Evolutionary conservation across 179 eudicot genomes (phyloP).

Genomic region (Beta lomatogona): DNA sequence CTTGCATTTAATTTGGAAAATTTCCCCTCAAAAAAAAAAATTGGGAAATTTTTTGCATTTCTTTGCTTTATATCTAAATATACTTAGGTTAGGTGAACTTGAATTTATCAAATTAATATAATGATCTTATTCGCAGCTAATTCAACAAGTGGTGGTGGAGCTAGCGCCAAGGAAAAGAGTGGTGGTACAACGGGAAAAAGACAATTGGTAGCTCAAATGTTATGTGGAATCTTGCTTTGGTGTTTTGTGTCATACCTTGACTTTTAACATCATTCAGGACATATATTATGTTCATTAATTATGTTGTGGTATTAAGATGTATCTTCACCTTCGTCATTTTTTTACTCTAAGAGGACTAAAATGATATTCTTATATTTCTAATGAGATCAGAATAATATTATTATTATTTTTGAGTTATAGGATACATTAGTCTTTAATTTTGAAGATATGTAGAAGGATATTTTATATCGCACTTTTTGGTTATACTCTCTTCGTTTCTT

Average conservation of each 20-base stretch:
- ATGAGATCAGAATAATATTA: neutral
- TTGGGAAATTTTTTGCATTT: neutral
- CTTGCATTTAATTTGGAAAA: neutral
- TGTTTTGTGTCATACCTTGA: conserved; percentile 13
- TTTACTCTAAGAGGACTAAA: neutral
- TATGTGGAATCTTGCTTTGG: conserved; percentile 32
- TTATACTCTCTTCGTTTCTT: too few relatives aligned
- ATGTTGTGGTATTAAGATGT: neutral
- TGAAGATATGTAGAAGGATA: too few relatives aligned
- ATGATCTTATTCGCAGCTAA: conserved; percentile 21
- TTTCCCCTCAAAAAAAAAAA: too few relatives aligned
- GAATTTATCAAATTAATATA: neutral
- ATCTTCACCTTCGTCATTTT: neutral
- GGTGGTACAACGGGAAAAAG: conserved; percentile 32
- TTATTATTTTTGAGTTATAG: neutral
- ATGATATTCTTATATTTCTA: neutral
- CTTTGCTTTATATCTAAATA: too few relatives aligned
- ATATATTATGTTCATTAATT: neutral
- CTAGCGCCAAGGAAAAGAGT: conserved; percentile 24
- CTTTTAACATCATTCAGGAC: conserved; percentile 1
- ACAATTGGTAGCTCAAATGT: conserved; percentile 24
- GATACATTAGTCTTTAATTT: too few relatives aligned
- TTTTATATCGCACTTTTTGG: too few relatives aligned
- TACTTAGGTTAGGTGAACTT: neutral
- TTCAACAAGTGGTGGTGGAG: conserved; percentile 20